A percentile compares a stretch with the other conserved stretches of the same genome.
phyloP scores from a whole-genome alignment of 148 eudicot genomes.

The Linanthus parryae region DNA sequence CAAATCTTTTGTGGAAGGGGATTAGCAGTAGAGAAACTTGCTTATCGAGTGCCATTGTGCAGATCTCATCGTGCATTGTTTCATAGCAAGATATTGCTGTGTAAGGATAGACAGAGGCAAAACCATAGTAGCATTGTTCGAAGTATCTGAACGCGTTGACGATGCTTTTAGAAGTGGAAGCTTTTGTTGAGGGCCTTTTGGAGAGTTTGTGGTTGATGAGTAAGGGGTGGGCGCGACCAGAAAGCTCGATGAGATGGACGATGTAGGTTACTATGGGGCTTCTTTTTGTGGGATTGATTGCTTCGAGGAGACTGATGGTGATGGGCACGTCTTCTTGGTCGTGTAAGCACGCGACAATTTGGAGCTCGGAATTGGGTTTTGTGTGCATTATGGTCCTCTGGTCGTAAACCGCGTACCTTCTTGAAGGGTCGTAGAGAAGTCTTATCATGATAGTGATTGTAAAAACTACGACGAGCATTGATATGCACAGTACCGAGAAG shows the following conservation, averaged over 20 bases:
- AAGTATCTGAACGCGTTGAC: slow-evolving; percentile 14
- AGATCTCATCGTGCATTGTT: slow-evolving; percentile 16
- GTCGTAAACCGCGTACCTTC: slow-evolving; percentile 11
- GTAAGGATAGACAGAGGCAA: slow-evolving; percentile 5
- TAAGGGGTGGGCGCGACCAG: slow-evolving; percentile 8
- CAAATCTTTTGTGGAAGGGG: slow-evolving; percentile 9
- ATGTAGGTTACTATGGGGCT: slow-evolving; percentile 12
- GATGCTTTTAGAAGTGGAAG: slow-evolving; percentile 28
- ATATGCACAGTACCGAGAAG: slow-evolving; percentile 11
- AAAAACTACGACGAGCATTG: slow-evolving; percentile 2
- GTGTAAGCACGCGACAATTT: slow-evolving; percentile 10
- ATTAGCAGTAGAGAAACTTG: slow-evolving; percentile 7
- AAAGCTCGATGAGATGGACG: slow-evolving; percentile 15
- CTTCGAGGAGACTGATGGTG: slow-evolving; percentile 13
- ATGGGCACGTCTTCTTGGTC: slow-evolving; percentile 12
- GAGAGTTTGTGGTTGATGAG: slow-evolving; percentile 16
- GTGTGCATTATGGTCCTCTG: slow-evolving; percentile 12
- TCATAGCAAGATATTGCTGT: slow-evolving; percentile 13
- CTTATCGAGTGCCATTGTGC: slow-evolving; percentile 13
- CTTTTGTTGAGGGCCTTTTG: slow-evolving; percentile 15
- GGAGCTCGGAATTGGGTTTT: slow-evolving; percentile 11
- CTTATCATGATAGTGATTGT: slow-evolving; percentile 3
- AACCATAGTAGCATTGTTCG: slow-evolving; percentile 11
- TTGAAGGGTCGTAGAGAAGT: slow-evolving; percentile 15
- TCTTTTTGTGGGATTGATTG: slow-evolving; percentile 14